Evolutionary conservation across 73 alveolate species (phyloP).

Genomic region (Effrenium voratum): DNA sequence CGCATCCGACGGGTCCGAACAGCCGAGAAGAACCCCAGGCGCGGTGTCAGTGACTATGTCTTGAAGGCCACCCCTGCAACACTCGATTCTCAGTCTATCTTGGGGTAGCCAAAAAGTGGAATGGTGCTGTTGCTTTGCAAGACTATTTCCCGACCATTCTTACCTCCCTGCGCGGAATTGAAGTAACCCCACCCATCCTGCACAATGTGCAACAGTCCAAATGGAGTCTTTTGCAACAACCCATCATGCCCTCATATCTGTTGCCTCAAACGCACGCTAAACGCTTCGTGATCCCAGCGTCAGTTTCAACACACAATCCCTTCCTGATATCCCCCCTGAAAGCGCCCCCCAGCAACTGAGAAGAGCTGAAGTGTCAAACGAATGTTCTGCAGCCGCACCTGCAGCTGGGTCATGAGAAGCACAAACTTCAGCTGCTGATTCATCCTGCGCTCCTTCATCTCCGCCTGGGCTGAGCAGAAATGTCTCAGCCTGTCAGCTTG

Average conservation of each 20-base stretch:
- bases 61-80: no score
- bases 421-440: slow-evolving; percentile 3
- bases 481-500: no score
- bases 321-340: not conserved
- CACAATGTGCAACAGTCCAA: no score
- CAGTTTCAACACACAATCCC: not conserved
- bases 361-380: not conserved
- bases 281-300: not conserved
- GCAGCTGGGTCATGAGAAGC: not conserved
- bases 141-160: no score
- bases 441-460: not conserved
- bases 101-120: no score
- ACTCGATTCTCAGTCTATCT: no score
- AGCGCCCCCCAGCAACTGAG: not conserved
- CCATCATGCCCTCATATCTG: not conserved
- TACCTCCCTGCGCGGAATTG: no score
- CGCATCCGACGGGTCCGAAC: no score
- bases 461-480: slow-evolving; percentile 2
- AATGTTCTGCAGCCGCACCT: not conserved
- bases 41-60: no score
- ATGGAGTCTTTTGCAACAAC: not conserved
- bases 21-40: no score
- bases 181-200: no score
- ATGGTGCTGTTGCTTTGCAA: no score
- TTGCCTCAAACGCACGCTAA: not conserved